Evolutionary conservation across 2,329 filamentous ascomycete genomes (phyloP), one percentile per base, ranked within the genome.

Genomic region (Calonectria montana): DNA sequence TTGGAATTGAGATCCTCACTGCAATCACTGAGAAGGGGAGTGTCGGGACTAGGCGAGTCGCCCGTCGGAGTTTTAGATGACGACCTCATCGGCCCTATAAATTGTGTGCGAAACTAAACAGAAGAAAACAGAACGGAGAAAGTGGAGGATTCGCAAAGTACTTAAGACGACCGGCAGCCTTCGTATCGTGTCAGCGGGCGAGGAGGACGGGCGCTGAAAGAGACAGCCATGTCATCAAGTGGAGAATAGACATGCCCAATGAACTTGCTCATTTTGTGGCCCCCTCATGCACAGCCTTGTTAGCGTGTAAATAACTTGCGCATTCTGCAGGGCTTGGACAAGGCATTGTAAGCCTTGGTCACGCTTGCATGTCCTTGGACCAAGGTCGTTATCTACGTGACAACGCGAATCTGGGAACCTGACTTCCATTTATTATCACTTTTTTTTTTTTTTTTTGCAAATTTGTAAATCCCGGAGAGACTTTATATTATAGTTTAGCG

Each of bases 251-350:
- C 16, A 31, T 25, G 45, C 35, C 39, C 63, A 31, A 55, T 39
- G 16, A 55, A 55, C 48, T 65, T 65, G 47, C 63, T 65, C 63
- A 65, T 35, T 29, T 21, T 7, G 35, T 7, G 9, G 57, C 57
- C 37, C 37, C 39, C 39, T 45, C 37, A 21, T 45, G 57, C 39
- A 61, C 39, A 62, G 15, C 63, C 53, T 7, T 43, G 8, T 43
- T 31, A 55, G 63, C 63, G 25, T 21, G 27, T 18, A 41, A 53
- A 29, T 47, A 67, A 67, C 65, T 67, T 67, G 65, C 63, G 50
- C 63, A 65, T 43, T 18, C 25, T 43, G 25, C 23, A 53, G 23
- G 62, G 8, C 43, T 29, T 29, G 37, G 41, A n/a, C 64, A 55
- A n/a, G 18, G 31, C 18, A 3, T 53, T 31, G 4, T 35, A 35